phyloP scores from a whole-genome alignment of 2,329 filamentous ascomycete species.

The Apiospora malaysiana region DNA sequence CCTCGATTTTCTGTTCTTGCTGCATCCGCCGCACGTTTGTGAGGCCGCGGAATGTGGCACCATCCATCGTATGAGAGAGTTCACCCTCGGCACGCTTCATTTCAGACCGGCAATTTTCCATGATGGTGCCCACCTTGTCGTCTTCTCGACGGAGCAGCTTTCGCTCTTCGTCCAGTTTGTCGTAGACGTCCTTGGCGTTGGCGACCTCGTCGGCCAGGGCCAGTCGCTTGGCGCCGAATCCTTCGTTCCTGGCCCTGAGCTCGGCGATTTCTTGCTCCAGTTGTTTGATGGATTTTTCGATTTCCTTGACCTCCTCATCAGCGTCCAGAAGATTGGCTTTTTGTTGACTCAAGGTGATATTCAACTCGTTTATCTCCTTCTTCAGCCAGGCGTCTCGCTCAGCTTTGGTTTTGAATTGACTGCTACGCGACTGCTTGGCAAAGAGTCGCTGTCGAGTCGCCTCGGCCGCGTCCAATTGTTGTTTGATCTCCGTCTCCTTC shows the following conservation, averaged over 20 bases:
- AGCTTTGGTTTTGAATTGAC: constrained; percentile 84
- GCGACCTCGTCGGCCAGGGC: constrained; percentile 76
- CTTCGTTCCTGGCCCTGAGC: constrained; percentile 76
- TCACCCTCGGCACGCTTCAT: constrained; percentile 77
- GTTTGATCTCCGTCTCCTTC: constrained; percentile 73
- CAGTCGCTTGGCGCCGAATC: constrained; percentile 76
- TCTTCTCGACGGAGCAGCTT: constrained; percentile 90
- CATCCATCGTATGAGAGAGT: constrained; percentile 86
- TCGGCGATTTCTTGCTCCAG: constrained; percentile 75
- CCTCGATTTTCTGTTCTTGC: constrained; percentile 77
- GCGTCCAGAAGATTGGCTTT: constrained; percentile 86
- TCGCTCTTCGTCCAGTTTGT: constrained; percentile 82
- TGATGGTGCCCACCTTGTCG: constrained; percentile 80
- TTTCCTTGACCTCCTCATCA: constrained; percentile 77
- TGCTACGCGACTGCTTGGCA: constrained; percentile 88
- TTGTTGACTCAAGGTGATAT: constrained; percentile 76
- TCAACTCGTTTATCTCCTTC: constrained; percentile 80
- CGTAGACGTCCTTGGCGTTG: constrained; percentile 76
- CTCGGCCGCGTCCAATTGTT: constrained; percentile 77
- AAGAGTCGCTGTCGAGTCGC: constrained; percentile 79
- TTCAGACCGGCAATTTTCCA: constrained; percentile 77
- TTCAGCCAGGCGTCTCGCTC: constrained; percentile 86
- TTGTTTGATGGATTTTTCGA: constrained; percentile 73
- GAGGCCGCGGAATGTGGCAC: constrained; percentile 83
- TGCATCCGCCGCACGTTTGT: constrained; percentile 86